Evolutionary conservation across 2,329 filamentous ascomycete species (phyloP), one percentile per base, ranked within the genome.

Genomic region (Claviceps pazoutovae): DNA sequence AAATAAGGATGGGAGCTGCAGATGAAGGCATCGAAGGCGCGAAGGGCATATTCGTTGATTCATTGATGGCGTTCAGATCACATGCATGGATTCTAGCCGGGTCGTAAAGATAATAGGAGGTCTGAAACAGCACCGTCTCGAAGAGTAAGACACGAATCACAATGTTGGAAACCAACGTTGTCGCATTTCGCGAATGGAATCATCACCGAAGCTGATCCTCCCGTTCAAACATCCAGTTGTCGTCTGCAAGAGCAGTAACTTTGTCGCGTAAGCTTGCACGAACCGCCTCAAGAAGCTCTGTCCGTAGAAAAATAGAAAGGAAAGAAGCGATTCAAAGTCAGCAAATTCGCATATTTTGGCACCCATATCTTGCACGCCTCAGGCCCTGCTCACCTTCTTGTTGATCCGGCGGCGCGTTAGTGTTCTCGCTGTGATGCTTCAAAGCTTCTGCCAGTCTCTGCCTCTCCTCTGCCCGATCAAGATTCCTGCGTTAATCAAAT

Each of bases 201-300:
- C 59, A 63, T 53, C 60, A 61, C 41, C 70, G 70, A 43, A 66
- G 66, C 55, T 74, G 69, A 51, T 79, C 74, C 59, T 88, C 84
- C 2, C 79, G 72, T 64, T 90, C 87, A 67, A 86, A 95, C 83
- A 95, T 94, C 89, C 89, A 95, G 60, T 83, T 86, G 61, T 95
- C 89, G 49, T 93, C 86, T 21, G 86, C 78, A 48, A 95, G 69
- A 14, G 83, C 80, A 16, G 79, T 77, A 2, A 89, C 84, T 63
- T 88, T 88, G 53, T 79, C 79, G 58, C 80, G 74, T 51, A 94
- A 70, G 64, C 83, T 89, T 37, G 80, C 77, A 56, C 80, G 78
- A 47, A 89, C 77, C 21, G 80, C 76, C 56, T 84, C 80, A 26
- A 88, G 71, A 3, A 90, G 74, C 65, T 89, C 86, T 82, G 36